phyloP scores from a whole-genome alignment of 2,329 filamentous ascomycete species.

The Calonectria pteridis region DNA sequence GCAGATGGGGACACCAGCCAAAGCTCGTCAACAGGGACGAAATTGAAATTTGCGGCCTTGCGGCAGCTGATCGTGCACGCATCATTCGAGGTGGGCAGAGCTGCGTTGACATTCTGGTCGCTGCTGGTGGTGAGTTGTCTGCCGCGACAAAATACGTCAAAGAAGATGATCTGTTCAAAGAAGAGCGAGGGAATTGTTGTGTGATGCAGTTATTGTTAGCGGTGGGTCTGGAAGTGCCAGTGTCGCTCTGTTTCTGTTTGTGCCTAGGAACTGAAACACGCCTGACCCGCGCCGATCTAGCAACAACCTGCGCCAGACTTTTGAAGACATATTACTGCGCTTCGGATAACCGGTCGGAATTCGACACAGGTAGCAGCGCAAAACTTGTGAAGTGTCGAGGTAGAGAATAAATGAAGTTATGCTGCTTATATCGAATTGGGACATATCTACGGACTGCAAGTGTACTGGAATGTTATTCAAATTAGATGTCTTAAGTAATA shows the following conservation, averaged over 20 bases:
- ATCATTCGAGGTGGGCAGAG: conserved; percentile 7
- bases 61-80: conserved; percentile 13
- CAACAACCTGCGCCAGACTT: too few species aligned
- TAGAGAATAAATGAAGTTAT: not conserved
- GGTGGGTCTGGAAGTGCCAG: not conserved
- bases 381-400: not conserved
- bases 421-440: not conserved
- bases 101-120: conserved; percentile 9
- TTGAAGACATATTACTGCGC: not conserved
- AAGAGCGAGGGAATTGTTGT: not conserved
- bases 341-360: not conserved
- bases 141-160: conserved; percentile 8
- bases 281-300: not conserved
- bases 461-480: not conserved
- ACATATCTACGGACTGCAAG: not conserved
- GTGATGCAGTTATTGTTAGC: not conserved
- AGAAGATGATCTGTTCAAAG: conserved; percentile 17
- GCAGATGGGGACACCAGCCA: conserved; percentile 6
- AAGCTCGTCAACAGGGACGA: conserved; percentile 11
- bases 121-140: conserved; percentile 8
- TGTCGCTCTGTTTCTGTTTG: not conserved
- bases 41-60: conserved; percentile 15
- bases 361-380: too few species aligned
- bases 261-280: not conserved
- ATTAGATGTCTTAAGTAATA: not conserved